Percentiles rank a stretch among this genome's conserved stretches.
These are phyloP conservation scores for Diphasiastrum complanatum DNA, from an alignment of 83 land plant genomes.

Conservation along the genomic window DNA sequence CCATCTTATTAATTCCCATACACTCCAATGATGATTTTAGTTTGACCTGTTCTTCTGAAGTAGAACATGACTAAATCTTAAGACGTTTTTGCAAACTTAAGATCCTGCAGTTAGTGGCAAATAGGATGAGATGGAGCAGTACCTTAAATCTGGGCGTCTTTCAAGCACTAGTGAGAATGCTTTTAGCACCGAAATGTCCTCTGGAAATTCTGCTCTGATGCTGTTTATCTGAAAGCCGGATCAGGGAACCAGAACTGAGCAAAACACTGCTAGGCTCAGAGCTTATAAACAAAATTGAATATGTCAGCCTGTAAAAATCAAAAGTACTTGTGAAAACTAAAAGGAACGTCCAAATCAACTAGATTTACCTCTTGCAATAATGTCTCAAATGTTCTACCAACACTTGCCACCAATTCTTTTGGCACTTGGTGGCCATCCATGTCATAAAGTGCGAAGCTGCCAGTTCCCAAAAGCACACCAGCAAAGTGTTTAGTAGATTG, in stretches of 20 bases:
- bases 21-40: too few species aligned
- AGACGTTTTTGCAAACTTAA: too few species aligned
- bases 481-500: too few species aligned
- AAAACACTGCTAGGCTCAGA: background rate
- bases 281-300: background rate
- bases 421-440: conserved; percentile 82
- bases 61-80: too few species aligned
- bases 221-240: conserved; percentile 50
- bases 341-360: background rate
- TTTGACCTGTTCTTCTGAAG: too few species aligned
- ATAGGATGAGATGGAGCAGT: too few species aligned
- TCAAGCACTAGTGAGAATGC: conserved; percentile 61
- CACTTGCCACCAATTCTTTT: conserved; percentile 55
- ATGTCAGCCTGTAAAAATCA: background rate
- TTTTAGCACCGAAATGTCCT: conserved; percentile 65
- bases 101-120: too few species aligned
- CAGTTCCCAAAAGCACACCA: too few species aligned
- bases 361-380: conserved; percentile 61
- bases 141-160: conserved; percentile 79
- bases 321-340: background rate
- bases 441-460: conserved; percentile 92
- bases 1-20: too few species aligned
- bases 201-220: conserved; percentile 44
- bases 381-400: conserved; percentile 69
- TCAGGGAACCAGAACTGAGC: background rate